A percentile compares a stretch with the other conserved stretches of the same genome.
Conservation (phyloP, 2,329 filamentous ascomycete genomes). For the Aspergillus sp. region DNA sequence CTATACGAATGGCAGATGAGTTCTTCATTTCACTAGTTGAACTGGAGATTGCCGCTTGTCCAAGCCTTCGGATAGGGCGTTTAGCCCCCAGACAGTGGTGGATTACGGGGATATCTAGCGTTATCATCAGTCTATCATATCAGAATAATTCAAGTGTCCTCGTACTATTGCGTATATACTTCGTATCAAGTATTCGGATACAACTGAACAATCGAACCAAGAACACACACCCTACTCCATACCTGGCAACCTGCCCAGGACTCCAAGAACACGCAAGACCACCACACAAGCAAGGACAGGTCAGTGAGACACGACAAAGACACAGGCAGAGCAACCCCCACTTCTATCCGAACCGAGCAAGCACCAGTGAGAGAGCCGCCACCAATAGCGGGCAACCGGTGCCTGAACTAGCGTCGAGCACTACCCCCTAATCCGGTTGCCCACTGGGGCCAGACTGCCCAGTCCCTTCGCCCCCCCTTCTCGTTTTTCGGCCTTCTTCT, state of each 20-base stretch:
- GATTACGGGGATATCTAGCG: not conserved
- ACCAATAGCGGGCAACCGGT: slow-evolving; percentile 11
- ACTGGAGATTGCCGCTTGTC: not conserved
- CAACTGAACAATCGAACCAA: too few species aligned
- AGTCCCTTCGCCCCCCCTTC: not conserved
- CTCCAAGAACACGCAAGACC: not conserved
- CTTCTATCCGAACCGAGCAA: slow-evolving; percentile 15
- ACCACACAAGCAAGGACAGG: not conserved
- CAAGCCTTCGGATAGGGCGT: not conserved
- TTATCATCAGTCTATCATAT: not conserved
- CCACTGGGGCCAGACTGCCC: not conserved
- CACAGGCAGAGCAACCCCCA: not conserved
- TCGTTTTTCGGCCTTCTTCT: slow-evolving; percentile 4
- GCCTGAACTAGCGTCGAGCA: slow-evolving; percentile 9
- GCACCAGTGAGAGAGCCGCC: slow-evolving; percentile 8
- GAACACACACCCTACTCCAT: too few species aligned
- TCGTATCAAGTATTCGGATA: too few species aligned
- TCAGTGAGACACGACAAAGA: not conserved
- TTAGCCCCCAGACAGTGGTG: not conserved
- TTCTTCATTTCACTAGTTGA: not conserved
- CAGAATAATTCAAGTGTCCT: too few species aligned
- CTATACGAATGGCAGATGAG: not conserved
- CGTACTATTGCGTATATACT: too few species aligned
- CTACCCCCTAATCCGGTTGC: not conserved
- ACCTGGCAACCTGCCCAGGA: not conserved